A percentile compares a stretch with the other conserved stretches of the same genome.
Conservation (phyloP, 345 rosid species). For the Moricandia arvensis region DNA sequence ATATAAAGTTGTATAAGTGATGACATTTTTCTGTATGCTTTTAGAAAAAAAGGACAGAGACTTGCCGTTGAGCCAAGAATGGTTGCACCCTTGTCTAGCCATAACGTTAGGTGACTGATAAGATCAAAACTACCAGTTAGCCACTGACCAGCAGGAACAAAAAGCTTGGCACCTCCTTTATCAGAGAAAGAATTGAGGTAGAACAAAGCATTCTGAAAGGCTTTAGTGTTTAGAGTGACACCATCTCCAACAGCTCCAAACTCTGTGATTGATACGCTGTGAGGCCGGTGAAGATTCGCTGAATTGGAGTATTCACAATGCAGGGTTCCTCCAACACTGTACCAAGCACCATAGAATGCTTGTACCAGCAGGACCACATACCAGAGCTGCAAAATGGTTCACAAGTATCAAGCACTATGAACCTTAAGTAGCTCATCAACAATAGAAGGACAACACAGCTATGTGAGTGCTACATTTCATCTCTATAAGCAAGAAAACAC, state of each 20-base stretch:
- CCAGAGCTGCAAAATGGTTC: conserved; percentile 58
- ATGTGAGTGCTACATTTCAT: conserved; percentile 8
- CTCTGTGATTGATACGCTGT: conserved; percentile 91
- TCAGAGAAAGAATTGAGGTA: conserved; percentile 94
- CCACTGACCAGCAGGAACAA: conserved; percentile 94
- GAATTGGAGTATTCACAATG: conserved; percentile 52
- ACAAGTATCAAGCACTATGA: conserved; percentile 14
- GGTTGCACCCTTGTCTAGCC: conserved; percentile 85
- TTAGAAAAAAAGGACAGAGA: not conserved
- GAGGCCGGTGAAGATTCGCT: conserved; percentile 64
- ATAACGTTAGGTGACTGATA: conserved; percentile 88
- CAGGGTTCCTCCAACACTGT: conserved; percentile 48
- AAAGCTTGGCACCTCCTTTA: conserved; percentile 98
- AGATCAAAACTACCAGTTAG: conserved; percentile 97
- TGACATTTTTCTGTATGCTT: not conserved
- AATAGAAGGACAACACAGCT: not conserved
- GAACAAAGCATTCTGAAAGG: conserved; percentile 97
- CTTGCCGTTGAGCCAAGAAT: conserved; percentile 91
- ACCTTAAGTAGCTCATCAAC: conserved; percentile 22
- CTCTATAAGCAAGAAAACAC: conserved; percentile 10
- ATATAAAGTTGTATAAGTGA: not conserved
- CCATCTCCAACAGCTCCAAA: conserved; percentile 99
- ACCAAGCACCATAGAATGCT: conserved; percentile 47
- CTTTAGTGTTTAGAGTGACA: conserved; percentile 88
- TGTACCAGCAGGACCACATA: conserved; percentile 73